Evolutionary conservation across 2,329 filamentous ascomycete species (phyloP).

Genomic region (Neonectria hederae): DNA sequence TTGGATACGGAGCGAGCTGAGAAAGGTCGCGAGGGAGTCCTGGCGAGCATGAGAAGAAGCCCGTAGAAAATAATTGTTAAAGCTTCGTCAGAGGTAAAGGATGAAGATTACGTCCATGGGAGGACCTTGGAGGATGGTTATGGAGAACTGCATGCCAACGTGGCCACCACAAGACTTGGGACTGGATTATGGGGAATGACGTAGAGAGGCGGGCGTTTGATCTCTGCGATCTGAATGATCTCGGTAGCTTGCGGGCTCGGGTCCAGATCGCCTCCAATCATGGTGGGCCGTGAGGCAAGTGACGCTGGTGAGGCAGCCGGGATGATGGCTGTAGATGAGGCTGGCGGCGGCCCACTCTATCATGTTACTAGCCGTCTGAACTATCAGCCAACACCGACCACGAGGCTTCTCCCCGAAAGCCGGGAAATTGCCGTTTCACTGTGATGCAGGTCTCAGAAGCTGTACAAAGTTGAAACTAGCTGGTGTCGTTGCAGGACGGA

Average conservation of each 20-base stretch:
- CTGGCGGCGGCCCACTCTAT: conserved; percentile 34
- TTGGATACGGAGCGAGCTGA: conserved; percentile 16
- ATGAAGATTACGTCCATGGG: conserved; percentile 35
- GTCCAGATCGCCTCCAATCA: conserved; percentile 36
- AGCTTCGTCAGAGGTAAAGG: conserved; percentile 33
- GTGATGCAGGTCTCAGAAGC: conserved; percentile 1
- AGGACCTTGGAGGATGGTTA: conserved; percentile 38
- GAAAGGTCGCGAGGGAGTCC: conserved; percentile 21
- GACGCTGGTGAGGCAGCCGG: conserved; percentile 22
- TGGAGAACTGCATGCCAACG: conserved; percentile 33
- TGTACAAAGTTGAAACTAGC: not conserved
- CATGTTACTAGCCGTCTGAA: conserved; percentile 18
- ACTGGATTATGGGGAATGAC: conserved; percentile 33
- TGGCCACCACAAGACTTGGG: conserved; percentile 32
- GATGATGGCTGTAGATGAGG: conserved; percentile 43
- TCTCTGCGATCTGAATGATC: conserved; percentile 36
- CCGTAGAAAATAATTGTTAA: conserved; percentile 21
- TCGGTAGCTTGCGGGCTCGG: conserved; percentile 15
- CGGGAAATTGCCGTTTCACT: conserved; percentile 4
- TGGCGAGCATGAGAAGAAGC: conserved; percentile 17
- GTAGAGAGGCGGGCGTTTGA: conserved; percentile 23
- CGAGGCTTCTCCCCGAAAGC: conserved; percentile 13
- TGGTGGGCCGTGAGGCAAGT: conserved; percentile 26
- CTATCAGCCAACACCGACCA: conserved; percentile 3
- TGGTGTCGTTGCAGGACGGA: not conserved